These are phyloP conservation scores for Coccomyxa subellipsoidea DNA, from an alignment of 163 green algal genomes.

Conservation along the genomic window DNA sequence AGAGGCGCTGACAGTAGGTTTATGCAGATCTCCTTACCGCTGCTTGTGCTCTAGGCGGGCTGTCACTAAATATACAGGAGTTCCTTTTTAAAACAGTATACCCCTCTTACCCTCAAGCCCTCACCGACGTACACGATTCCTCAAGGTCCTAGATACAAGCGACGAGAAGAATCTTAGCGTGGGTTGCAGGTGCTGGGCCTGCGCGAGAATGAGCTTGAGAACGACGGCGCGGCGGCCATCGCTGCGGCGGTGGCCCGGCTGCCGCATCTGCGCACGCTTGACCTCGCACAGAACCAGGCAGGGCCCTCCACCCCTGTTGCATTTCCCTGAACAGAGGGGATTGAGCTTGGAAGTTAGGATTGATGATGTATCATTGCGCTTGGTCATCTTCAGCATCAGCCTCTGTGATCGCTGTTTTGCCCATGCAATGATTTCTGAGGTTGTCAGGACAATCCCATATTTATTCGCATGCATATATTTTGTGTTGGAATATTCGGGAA, in stretches of 20 bases:
- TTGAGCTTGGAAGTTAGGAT: too few relatives aligned
- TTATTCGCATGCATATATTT: not conserved
- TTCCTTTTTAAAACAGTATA: too few relatives aligned
- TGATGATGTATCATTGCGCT: too few relatives aligned
- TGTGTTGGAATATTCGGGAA: too few relatives aligned
- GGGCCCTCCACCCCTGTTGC: conserved; percentile 16
- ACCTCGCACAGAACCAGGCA: conserved; percentile 71
- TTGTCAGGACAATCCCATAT: not conserved
- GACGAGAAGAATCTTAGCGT: too few relatives aligned
- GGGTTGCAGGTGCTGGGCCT: conserved; percentile 71
- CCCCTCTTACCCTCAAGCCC: too few relatives aligned
- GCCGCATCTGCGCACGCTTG: conserved; percentile 40
- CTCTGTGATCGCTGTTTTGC: not conserved
- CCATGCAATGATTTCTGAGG: not conserved
- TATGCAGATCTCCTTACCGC: too few relatives aligned
- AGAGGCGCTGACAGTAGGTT: too few relatives aligned
- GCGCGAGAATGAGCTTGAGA: conserved; percentile 87
- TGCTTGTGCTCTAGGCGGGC: too few relatives aligned
- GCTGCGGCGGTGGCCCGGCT: conserved; percentile 25
- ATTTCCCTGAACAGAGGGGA: not conserved
- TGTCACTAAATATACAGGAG: too few relatives aligned
- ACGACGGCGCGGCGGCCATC: conserved; percentile 59
- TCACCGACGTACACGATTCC: too few relatives aligned
- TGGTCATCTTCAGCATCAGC: not conserved
- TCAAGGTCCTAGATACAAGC: too few relatives aligned